Conservation (phyloP, 306 rosid species). For the Casuarina glauca region DNA sequence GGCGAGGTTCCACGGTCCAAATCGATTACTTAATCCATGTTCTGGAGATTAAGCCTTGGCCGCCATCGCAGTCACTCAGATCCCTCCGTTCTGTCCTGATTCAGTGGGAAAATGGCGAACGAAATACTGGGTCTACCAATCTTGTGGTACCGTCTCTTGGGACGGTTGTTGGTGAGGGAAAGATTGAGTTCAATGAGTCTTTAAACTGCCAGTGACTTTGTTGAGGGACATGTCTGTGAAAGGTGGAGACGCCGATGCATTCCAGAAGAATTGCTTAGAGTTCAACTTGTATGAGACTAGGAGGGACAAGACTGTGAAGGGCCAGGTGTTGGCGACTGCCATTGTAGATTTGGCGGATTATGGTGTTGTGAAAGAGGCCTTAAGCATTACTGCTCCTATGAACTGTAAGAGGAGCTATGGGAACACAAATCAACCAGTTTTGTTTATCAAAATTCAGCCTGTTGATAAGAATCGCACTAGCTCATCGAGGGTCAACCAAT, state of each 20-base stretch:
- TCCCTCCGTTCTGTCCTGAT: constrained; percentile 71
- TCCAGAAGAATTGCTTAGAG: constrained; percentile 81
- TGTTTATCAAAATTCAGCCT: constrained; percentile 70
- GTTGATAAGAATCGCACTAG: constrained; percentile 45
- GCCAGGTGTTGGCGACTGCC: constrained; percentile 85
- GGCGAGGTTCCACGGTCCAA: constrained; percentile 56
- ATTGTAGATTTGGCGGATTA: constrained; percentile 79
- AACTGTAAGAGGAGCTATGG: constrained; percentile 81
- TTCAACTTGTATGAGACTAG: constrained; percentile 81
- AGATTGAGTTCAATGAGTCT: constrained; percentile 79
- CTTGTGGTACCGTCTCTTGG: constrained; percentile 65
- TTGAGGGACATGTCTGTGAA: constrained; percentile 67
- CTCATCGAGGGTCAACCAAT: constrained; percentile 47
- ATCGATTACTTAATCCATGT: constrained; percentile 65
- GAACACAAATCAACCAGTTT: constrained; percentile 73
- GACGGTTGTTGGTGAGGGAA: constrained; percentile 71
- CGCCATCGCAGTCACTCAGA: constrained; percentile 78
- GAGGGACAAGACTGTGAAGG: constrained; percentile 73
- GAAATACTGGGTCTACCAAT: constrained; percentile 76
- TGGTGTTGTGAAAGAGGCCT: constrained; percentile 65
- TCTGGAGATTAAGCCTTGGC: constrained; percentile 95
- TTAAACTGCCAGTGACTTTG: constrained; percentile 68
- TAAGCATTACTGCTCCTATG: constrained; percentile 54
- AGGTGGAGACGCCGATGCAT: constrained; percentile 56
- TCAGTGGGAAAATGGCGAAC: constrained; percentile 94